Base-by-base conservation (phyloP, 2,329 filamentous ascomycete genomes). In the Lizonia empirigonia region DNA sequence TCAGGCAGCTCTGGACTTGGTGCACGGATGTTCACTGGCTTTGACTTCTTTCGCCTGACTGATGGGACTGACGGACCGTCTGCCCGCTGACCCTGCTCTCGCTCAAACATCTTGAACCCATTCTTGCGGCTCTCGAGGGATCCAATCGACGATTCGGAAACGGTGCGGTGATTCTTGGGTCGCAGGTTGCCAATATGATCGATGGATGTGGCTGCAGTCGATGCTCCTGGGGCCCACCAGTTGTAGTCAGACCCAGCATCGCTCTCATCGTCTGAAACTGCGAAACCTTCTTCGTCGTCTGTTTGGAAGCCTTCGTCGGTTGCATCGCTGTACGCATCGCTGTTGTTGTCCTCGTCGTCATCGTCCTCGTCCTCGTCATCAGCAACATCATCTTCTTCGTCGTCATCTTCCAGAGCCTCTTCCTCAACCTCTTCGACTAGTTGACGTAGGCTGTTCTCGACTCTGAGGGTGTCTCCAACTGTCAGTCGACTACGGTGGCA, bases 361-460 rank as follows among this genome's bases (percentile, higher is more conserved):
- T 65, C 68, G 9, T 70, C 70, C 7, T 66, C 65, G 3, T 68
- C 68, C 22, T 75, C 72, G 15, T 69, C 71, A 5, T 69, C 80
- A 9, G 77, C 78, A 4, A 82, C 78, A 1, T 78, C 77, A 7
- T 77, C 76, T 6, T 79, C 81, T 8, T 80, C 81, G 4, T 68
- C 68, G 3, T 79, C 85, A n/a, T 88, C 85, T 47, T 88, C 80
- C 8, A 87, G 77, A 4, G 86, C 92, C 74, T 97, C 94, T 64
- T 95, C 90, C 68, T 97, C 94, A 1, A 87, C 94, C 74, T 99
- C 93, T 68, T 90, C 87, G 38, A 86, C 93, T 20, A 97, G 77
- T 55, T 89, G 86, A 39, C 93, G 87, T 56, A 99, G 94, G 23
- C 85, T 85, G 56, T 91, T 91, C 75, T 99, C 94, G 74, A 96